These are phyloP conservation scores for Plasmodium falciparum DNA, from an alignment of 169 alveolate genomes.

Conservation along the genomic window DNA sequence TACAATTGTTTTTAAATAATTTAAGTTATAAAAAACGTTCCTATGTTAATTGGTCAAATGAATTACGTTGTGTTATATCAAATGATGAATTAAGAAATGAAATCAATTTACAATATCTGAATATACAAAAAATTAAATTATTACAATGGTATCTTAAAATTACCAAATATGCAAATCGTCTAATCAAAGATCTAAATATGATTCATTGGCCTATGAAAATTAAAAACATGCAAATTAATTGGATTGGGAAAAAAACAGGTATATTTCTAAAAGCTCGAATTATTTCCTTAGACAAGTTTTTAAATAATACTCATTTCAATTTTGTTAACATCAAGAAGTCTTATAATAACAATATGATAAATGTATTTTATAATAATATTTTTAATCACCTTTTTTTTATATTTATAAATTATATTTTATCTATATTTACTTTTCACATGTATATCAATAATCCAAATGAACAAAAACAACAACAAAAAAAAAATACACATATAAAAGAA, in stretches of 20 bases:
- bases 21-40: constrained; percentile 89
- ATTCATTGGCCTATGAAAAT: constrained; percentile 91
- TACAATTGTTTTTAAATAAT: constrained; percentile 84
- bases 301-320: too few relatives aligned
- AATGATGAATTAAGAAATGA: constrained; percentile 94
- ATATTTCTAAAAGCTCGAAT: constrained; percentile 32
- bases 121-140: constrained; percentile 86
- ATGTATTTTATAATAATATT: constrained; percentile 11
- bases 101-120: constrained; percentile 88
- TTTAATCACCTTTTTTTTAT: constrained; percentile 9
- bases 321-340: neutral
- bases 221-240: constrained; percentile 89
- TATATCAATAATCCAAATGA: too few relatives aligned
- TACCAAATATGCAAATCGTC: constrained; percentile 88
- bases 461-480: too few relatives aligned
- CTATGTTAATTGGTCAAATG: constrained; percentile 84
- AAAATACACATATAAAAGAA: too few relatives aligned
- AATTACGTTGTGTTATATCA: constrained; percentile 91
- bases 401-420: constrained; percentile 19
- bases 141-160: constrained; percentile 92
- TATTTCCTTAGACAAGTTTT: neutral
- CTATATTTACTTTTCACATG: too few relatives aligned
- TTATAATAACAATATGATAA: neutral
- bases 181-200: constrained; percentile 83
- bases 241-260: constrained; percentile 92